Percentiles rank a stretch among this genome's conserved stretches.
phyloP scores from a whole-genome alignment of 768 basidiomycete species.

The Tricholoma flavovirens region DNA sequence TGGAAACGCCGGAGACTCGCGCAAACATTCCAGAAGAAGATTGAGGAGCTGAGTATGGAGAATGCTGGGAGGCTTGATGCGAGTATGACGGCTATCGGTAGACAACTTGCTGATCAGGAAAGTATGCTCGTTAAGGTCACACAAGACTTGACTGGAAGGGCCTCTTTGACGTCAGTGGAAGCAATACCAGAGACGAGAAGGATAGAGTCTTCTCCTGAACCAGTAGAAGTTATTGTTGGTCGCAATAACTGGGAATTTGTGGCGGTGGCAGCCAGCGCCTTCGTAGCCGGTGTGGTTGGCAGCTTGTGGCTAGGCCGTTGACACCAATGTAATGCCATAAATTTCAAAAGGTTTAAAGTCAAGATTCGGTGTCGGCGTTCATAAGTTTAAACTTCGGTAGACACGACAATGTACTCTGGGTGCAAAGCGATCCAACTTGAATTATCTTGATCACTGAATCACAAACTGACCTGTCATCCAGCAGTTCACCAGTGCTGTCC shows the following conservation, averaged over 20 bases:
- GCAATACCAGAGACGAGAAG: constrained; percentile 1
- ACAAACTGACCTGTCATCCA: constrained; percentile 39
- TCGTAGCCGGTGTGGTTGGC: constrained; percentile 29
- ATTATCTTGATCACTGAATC: not conserved
- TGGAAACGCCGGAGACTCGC: constrained; percentile 90
- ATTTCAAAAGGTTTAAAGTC: not conserved
- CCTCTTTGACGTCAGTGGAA: constrained; percentile 1
- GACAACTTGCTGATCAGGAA: constrained; percentile 43
- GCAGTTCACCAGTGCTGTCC: constrained; percentile 37
- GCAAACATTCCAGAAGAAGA: constrained; percentile 83
- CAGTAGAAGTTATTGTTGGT: not conserved
- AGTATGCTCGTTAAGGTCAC: constrained; percentile 11
- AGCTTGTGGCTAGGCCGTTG: constrained; percentile 25
- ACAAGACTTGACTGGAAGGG: constrained; percentile 7
- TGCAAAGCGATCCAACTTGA: not conserved
- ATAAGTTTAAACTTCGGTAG: constrained; percentile 39
- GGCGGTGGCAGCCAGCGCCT: constrained; percentile 31
- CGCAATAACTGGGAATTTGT: constrained; percentile 14
- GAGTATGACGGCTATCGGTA: constrained; percentile 42
- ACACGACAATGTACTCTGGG: constrained; percentile 48
- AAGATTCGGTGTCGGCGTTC: not conserved
- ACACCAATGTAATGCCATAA: constrained; percentile 7
- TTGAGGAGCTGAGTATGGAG: constrained; percentile 57
- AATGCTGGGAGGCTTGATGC: constrained; percentile 45
- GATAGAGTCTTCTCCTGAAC: constrained; percentile 1